Evolutionary conservation across 179 eudicot genomes (phyloP), one percentile per base, ranked within the genome.

Genomic region (Beta lomatogona): DNA sequence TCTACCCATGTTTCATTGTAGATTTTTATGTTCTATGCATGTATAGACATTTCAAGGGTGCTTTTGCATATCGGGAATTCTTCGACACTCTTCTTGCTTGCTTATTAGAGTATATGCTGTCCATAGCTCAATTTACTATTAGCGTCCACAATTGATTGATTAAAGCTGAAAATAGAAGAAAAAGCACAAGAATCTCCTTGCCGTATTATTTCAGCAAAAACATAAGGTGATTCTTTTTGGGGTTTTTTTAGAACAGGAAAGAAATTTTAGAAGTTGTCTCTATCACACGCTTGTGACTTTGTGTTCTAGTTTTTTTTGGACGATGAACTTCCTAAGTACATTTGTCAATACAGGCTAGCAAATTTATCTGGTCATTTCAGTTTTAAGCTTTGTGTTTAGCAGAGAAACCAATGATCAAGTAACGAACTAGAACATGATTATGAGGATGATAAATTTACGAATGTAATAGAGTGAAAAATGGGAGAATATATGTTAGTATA

Each of bases 401-500:
- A 19, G 25, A 65, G 45, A 65, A 28, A 65, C 2, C 70, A 4
- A 65, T 65, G 52, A 69, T 69, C 22, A 45, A 69, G 73, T 69
- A 36, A 16, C 19, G 14, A 15, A n/a, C 36, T 64, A 18, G 31
- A 64, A n/a, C 16, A 53, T 22, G 9, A 73, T 53, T 73, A 73
- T 15, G 61, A 58, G 60, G 61, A 13, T 73, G 61, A 48, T 71
- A 36, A 18, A 71, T 6, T 45, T 73, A 73, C 54, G 59, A 73
- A 16, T 52, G 61, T 6, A 22, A 18, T 19, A 74, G 50, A 74
- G 64, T 13, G 28, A 2, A 52, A 36, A 36, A 2, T 36, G 48
- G 44, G 58, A 14, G 46, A 74, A 6, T 6, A 52, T 73, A 10
- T 53, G 45, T 22, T 73, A 18, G n/a, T 16, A 6, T 18, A n/a